These are phyloP conservation scores for Glaciozyma martinii DNA, from an alignment of 768 basidiomycete genomes.

Conservation along the genomic window DNA sequence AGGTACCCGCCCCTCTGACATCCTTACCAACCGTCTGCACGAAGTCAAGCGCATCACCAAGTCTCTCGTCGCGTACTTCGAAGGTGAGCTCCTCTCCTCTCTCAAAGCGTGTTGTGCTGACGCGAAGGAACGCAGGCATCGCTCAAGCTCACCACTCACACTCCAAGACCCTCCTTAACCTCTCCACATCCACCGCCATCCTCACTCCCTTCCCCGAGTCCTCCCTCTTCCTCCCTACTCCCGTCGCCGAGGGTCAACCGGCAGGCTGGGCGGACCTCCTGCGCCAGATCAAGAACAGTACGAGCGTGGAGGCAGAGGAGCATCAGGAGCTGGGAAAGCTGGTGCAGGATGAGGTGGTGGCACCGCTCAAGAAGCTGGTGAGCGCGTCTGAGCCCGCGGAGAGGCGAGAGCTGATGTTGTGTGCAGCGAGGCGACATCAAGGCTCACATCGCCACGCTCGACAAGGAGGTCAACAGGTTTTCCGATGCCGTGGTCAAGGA, in stretches of 20 bases:
- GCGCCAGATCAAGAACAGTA: conserved; percentile 5
- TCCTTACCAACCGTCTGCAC: neutral
- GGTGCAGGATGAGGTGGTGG: conserved; percentile 19
- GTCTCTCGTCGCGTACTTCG: neutral
- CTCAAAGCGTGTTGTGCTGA: neutral
- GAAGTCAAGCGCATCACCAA: conserved; percentile 3
- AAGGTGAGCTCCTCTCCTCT: neutral
- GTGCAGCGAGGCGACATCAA: conserved; percentile 11
- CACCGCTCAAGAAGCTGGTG: conserved; percentile 13
- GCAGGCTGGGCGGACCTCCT: conserved; percentile 25
- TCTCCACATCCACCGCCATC: neutral
- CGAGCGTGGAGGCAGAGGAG: neutral
- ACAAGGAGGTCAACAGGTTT: conserved; percentile 12
- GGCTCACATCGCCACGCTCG: conserved; percentile 5
- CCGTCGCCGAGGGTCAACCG: neutral
- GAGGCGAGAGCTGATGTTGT: neutral
- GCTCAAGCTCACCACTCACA: conserved; percentile 17
- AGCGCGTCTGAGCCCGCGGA: neutral
- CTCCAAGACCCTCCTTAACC: conserved; percentile 5
- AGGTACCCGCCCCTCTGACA: neutral
- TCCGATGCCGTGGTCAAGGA: conserved; percentile 17
- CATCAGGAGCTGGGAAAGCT: conserved; percentile 9
- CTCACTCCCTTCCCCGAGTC: conserved; percentile 17
- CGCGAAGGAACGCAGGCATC: neutral
- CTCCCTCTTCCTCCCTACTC: conserved; percentile 23